Conservation (phyloP, 208 protist species). For the Zelonia costaricensis region DNA sequence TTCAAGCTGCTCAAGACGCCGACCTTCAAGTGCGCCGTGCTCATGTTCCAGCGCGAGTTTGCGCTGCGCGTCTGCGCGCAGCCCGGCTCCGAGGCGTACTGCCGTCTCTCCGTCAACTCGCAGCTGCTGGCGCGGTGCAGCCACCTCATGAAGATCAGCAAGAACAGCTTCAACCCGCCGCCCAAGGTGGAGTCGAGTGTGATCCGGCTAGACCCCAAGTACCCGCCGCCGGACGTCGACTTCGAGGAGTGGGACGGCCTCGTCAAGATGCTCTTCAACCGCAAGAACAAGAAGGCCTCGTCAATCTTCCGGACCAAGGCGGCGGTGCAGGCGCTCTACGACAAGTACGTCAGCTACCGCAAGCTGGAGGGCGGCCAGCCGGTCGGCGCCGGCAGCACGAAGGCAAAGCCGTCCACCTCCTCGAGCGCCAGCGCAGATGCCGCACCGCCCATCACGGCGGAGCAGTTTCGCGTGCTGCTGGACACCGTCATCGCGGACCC, state of each 20-base stretch:
- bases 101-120: constrained; percentile 98
- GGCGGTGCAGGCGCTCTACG: constrained; percentile 61
- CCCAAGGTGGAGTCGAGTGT: constrained; percentile 99
- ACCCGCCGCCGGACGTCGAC: constrained; percentile 97
- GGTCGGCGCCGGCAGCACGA: constrained; percentile 2
- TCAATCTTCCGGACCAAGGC: constrained; percentile 96
- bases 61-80: constrained; percentile 98
- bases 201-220: constrained; percentile 98
- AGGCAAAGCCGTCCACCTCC: not conserved
- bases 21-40: constrained; percentile 94
- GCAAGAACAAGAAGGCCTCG: constrained; percentile 99
- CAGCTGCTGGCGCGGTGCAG: constrained; percentile 97
- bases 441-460: constrained; percentile 26
- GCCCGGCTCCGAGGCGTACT: constrained; percentile 97
- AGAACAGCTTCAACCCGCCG: constrained; percentile 99
- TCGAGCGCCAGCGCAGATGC: not conserved
- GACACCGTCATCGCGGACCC: constrained; percentile 70
- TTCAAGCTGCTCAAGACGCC: constrained; percentile 99
- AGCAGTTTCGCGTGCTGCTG: constrained; percentile 74
- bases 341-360: constrained; percentile 85
- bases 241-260: constrained; percentile 99
- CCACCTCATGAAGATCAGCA: constrained; percentile 99
- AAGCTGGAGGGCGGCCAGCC: constrained; percentile 74
- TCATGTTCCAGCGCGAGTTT: constrained; percentile 99
- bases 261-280: constrained; percentile 97